These are phyloP conservation scores for Chlamydomonas reinhardtii DNA, from an alignment of 163 green algal genomes.

Conservation along the genomic window DNA sequence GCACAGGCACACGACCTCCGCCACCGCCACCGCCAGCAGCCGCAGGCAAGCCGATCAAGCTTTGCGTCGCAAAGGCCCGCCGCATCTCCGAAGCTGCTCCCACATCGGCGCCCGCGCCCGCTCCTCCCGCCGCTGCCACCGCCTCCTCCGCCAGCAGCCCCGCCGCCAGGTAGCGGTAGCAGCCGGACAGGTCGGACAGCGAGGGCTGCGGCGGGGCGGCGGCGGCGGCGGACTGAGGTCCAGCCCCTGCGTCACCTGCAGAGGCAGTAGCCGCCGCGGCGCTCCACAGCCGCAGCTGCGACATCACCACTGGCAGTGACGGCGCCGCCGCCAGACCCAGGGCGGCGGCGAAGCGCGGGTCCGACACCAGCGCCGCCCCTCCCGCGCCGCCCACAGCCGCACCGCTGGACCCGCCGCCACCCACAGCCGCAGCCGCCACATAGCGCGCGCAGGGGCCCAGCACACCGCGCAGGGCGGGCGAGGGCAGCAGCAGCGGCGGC, in stretches of 20 bases:
- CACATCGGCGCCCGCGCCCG: not conserved
- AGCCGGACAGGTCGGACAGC: not conserved
- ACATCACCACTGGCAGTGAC: not conserved
- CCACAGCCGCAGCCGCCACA: not conserved
- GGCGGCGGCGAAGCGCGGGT: conserved; percentile 18
- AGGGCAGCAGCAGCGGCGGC: conserved; percentile 2
- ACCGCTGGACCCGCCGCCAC: too few relatives aligned
- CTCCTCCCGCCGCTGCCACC: not conserved
- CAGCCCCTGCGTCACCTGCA: not conserved
- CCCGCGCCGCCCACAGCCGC: too few relatives aligned
- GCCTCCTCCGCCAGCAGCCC: not conserved
- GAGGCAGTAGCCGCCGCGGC: not conserved
- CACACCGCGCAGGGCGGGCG: not conserved
- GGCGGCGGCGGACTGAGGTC: not conserved
- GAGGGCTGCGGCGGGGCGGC: not conserved
- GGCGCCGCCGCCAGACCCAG: conserved; percentile 14
- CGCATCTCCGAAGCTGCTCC: not conserved
- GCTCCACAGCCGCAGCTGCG: conserved; percentile 18
- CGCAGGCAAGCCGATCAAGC: conserved; percentile 3
- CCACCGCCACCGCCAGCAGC: not conserved
- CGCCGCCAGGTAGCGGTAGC: conserved; percentile 27
- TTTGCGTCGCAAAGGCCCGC: not conserved
- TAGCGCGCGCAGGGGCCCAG: conserved; percentile 10
- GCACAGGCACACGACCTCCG: not conserved
- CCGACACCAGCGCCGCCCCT: not conserved